Evolutionary conservation across 1,284 basidiomycete species (phyloP), one percentile per base, ranked within the genome.

Genomic region (Stygiomarasmius scandens): DNA sequence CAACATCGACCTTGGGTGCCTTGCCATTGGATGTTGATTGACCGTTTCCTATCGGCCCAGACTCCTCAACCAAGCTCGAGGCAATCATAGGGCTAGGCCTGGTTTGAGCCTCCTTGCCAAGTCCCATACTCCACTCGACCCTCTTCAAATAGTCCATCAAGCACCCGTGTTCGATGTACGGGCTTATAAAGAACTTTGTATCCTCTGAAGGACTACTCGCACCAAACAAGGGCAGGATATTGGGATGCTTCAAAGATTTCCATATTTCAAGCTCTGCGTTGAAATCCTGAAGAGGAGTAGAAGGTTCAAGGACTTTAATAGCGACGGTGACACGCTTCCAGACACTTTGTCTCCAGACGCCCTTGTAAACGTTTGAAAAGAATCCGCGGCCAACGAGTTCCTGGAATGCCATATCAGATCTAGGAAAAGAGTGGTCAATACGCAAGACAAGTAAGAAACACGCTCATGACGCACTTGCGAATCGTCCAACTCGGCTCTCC

Each of bases 111-210:
- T 32, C 56, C 47, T 27, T 57, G 55, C 38, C 38, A 5, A 41
- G n/a, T 19, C 16, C 38, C 16, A 9, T 41, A n/a, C 14, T 41
- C 59, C 55, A 60, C 45, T 60, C 55, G 6, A 58, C 16, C 20
- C 55, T 29, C 22, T 55, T 57, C 44, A 60, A 34, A 38, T 58
- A 58, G 23, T 58, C 52, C 20, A 52, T 25, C 11, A 60, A 34
- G 5, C 43, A 27, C 10, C 55, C 55, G 34, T 58, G 54, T 23
- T 41, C 51, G 49, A 47, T 55, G 53, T 67, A 71, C 2, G 72
- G 74, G 23, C 69, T 70, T 49, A 77, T 77, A 64, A 77, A 72
- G 72, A 81, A 80, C 74, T 76, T 80, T 4, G 79, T 77, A 10
- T 75, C 74, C 36, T 76, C 72, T 2, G 22, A 71, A 67, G 10